These are phyloP conservation scores for Quercus alba DNA, from an alignment of 306 rosid species.

Conservation along the genomic window DNA sequence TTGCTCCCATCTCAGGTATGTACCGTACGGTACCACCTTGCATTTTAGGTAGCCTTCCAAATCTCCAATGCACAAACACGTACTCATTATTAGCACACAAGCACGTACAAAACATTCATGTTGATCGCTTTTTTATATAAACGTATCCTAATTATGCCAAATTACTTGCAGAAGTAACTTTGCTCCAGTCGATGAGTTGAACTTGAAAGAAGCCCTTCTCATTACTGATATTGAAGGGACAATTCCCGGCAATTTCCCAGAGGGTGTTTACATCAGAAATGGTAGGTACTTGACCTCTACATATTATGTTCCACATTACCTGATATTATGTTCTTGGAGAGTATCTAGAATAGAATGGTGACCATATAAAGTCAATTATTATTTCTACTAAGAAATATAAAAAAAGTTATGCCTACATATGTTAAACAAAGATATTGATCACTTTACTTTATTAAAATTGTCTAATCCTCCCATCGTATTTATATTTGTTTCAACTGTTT, in stretches of 20 bases:
- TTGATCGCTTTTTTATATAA: background rate
- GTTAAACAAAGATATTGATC: too few species aligned
- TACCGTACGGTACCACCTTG: background rate
- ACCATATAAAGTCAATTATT: too few species aligned
- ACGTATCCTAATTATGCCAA: background rate
- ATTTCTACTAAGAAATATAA: too few species aligned
- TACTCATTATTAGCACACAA: background rate
- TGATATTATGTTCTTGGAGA: background rate
- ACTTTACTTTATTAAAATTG: too few species aligned
- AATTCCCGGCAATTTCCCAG: conserved; percentile 49
- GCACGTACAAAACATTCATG: background rate
- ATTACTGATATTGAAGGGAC: conserved; percentile 44
- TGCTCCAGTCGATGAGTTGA: conserved; percentile 56
- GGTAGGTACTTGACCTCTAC: conserved; percentile 28
- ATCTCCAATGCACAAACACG: too few species aligned
- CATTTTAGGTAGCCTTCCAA: background rate
- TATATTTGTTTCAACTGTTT: too few species aligned
- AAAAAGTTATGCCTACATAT: too few species aligned
- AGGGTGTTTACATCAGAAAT: conserved; percentile 66
- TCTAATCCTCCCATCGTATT: too few species aligned
- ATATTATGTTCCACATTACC: background rate
- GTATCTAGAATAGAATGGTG: too few species aligned
- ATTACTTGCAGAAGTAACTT: conserved; percentile 40
- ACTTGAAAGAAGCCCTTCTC: conserved; percentile 9
- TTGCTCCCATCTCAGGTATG: conserved; percentile 65